Evolutionary conservation across 345 rosid genomes (phyloP).

Genomic region (Linum lewisii): DNA sequence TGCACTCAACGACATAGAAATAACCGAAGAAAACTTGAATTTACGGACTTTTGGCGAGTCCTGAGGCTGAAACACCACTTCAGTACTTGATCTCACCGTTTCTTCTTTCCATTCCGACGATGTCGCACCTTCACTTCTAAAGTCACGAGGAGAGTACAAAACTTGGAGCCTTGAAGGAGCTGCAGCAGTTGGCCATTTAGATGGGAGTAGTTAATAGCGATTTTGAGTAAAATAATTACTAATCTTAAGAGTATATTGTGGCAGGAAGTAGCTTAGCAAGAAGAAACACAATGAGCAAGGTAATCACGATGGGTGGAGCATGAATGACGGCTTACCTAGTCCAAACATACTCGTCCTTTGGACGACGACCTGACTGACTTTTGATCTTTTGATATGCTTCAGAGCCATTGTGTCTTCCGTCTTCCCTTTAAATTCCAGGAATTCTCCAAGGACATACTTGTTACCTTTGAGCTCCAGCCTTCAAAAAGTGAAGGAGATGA

Average conservation of each 20-base stretch:
- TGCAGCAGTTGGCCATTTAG: slow-evolving; percentile 23
- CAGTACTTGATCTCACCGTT: slow-evolving; percentile 72
- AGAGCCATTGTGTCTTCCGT: slow-evolving; percentile 52
- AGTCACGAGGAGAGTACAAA: slow-evolving; percentile 64
- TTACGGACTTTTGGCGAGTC: slow-evolving; percentile 51
- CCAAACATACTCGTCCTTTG: slow-evolving; percentile 94
- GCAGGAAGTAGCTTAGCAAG: not conserved
- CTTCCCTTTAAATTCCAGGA: slow-evolving; percentile 77
- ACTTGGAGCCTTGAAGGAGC: slow-evolving; percentile 74
- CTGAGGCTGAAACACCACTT: slow-evolving; percentile 54
- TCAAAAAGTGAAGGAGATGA: slow-evolving; percentile 12
- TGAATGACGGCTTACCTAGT: slow-evolving; percentile 39
- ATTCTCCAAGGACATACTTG: slow-evolving; percentile 74
- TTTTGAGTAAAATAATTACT: no score
- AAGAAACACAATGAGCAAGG: not conserved
- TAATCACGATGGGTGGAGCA: not conserved
- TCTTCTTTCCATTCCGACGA: slow-evolving; percentile 65
- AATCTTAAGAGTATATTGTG: not conserved
- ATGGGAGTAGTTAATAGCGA: not conserved
- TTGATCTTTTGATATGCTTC: slow-evolving; percentile 66
- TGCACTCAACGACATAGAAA: slow-evolving; percentile 67
- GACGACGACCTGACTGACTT: slow-evolving; percentile 47
- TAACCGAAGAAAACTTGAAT: slow-evolving; percentile 62
- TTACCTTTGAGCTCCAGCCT: slow-evolving; percentile 80
- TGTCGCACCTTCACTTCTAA: slow-evolving; percentile 69